phyloP scores from a whole-genome alignment of 2,329 filamentous ascomycete species.

The Neofusicoccum laricinum region DNA sequence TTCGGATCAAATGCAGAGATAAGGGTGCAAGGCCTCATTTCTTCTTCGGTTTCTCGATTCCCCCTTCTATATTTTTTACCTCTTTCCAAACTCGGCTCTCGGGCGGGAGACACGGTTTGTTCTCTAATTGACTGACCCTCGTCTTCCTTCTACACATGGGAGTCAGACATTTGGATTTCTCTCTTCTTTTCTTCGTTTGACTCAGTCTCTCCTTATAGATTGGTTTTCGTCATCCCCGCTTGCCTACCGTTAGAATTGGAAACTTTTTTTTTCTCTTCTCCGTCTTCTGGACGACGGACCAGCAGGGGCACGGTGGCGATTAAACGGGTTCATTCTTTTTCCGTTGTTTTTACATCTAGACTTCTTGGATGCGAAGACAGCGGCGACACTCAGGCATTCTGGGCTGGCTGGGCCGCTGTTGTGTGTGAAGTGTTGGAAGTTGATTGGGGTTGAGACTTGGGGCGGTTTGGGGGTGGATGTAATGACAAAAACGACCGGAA shows the following conservation, averaged over 20 bases:
- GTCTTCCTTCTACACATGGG: not conserved
- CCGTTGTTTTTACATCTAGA: slow-evolving; percentile 7
- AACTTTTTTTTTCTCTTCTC: not conserved
- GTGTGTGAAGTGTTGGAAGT: not conserved
- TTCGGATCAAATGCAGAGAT: slow-evolving; percentile 14
- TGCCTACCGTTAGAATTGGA: slow-evolving; percentile 7
- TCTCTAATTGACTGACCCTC: slow-evolving; percentile 10
- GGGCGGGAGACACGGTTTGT: not conserved
- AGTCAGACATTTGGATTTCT: slow-evolving; percentile 4
- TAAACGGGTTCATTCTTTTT: slow-evolving; percentile 7
- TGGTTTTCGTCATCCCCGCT: not conserved
- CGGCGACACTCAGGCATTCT: slow-evolving; percentile 2
- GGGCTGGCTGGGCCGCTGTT: slow-evolving; percentile 12
- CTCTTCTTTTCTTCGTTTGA: slow-evolving; percentile 6
- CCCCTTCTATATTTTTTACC: not conserved
- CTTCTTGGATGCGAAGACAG: slow-evolving; percentile 3
- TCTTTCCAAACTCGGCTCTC: not conserved
- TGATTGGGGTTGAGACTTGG: not conserved
- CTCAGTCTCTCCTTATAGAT: slow-evolving; percentile 1
- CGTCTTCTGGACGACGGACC: not conserved
- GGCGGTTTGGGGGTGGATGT: not conserved
- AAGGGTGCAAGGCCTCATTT: slow-evolving; percentile 13
- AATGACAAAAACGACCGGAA: slow-evolving; percentile 11
- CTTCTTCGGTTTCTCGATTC: slow-evolving; percentile 5
- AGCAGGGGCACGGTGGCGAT: not conserved